Percentiles rank a stretch among this genome's conserved stretches.
Conservation (phyloP, 306 rosid genomes). For the Castanea mollissima region DNA sequence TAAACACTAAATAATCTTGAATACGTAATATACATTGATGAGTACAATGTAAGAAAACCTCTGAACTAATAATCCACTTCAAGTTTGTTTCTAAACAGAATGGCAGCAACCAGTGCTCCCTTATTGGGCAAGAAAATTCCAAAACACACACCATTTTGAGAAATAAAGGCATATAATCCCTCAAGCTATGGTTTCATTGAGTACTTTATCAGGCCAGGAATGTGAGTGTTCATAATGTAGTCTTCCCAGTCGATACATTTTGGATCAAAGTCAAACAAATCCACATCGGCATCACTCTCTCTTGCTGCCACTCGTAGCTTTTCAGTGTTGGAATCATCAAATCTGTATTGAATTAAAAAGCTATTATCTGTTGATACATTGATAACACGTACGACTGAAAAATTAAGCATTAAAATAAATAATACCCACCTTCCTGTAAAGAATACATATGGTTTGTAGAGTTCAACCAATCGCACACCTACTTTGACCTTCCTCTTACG, state of each 20-base stretch:
- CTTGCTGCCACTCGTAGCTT: slow-evolving; percentile 2
- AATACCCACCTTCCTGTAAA: slow-evolving; percentile 37
- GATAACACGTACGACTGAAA: neutral
- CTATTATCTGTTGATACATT: too few species aligned
- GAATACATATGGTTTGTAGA: slow-evolving; percentile 29
- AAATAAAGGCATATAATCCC: neutral
- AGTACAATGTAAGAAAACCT: too few species aligned
- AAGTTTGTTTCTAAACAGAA: neutral
- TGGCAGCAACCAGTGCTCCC: neutral
- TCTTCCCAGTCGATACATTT: slow-evolving; percentile 40
- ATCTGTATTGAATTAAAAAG: slow-evolving; percentile 18
- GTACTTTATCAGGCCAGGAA: slow-evolving; percentile 39
- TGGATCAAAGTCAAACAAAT: slow-evolving; percentile 31
- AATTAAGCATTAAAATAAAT: neutral
- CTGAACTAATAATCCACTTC: neutral
- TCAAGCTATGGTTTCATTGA: slow-evolving; percentile 5
- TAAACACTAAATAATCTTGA: too few species aligned
- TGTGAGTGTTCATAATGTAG: slow-evolving; percentile 38
- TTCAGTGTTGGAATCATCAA: slow-evolving; percentile 43
- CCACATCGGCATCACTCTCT: neutral
- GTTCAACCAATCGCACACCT: slow-evolving; percentile 18
- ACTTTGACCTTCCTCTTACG: neutral
- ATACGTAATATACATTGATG: too few species aligned
- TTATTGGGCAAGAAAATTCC: neutral
- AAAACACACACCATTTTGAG: neutral